Conservation (phyloP, 2,329 filamentous ascomycete genomes). For the Paecilomyces sp. region DNA sequence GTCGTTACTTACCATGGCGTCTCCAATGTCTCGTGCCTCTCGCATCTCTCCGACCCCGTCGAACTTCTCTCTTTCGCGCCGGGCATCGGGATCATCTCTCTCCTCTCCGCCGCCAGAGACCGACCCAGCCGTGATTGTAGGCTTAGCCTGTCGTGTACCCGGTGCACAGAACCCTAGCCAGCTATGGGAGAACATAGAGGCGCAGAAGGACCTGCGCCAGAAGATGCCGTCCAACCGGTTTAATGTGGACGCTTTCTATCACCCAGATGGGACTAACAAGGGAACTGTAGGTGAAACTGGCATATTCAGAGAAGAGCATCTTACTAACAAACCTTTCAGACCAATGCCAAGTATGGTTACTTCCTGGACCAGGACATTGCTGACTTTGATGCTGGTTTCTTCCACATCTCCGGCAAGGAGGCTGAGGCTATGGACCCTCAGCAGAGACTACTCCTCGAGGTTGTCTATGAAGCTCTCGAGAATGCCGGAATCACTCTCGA, state of each 20-base stretch:
- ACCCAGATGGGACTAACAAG: constrained; percentile 4
- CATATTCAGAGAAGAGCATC: background rate
- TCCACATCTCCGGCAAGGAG: constrained; percentile 13
- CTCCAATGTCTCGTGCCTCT: background rate
- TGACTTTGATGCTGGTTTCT: constrained; percentile 20
- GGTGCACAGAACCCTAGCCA: background rate
- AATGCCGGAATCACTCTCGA: constrained; percentile 10
- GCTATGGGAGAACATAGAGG: background rate
- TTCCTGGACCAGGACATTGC: constrained; percentile 11
- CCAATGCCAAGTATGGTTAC: constrained; percentile 10
- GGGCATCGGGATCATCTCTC: background rate
- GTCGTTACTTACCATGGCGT: background rate
- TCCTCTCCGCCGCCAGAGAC: background rate
- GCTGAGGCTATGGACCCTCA: constrained; percentile 17
- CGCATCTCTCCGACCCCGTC: background rate
- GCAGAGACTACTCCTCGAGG: constrained; percentile 16
- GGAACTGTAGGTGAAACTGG: constrained; percentile 2
- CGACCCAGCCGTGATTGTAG: background rate
- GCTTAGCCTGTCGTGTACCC: background rate
- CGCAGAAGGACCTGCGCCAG: background rate
- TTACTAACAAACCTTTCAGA: constrained; percentile 1
- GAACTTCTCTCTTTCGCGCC: background rate
- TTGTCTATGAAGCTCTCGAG: constrained; percentile 13
- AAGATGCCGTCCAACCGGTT: constrained; percentile 10
- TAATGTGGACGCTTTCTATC: constrained; percentile 17